Conservation (phyloP, 2,329 filamentous ascomycete genomes). For the Emergomyces pasteurianus region DNA sequence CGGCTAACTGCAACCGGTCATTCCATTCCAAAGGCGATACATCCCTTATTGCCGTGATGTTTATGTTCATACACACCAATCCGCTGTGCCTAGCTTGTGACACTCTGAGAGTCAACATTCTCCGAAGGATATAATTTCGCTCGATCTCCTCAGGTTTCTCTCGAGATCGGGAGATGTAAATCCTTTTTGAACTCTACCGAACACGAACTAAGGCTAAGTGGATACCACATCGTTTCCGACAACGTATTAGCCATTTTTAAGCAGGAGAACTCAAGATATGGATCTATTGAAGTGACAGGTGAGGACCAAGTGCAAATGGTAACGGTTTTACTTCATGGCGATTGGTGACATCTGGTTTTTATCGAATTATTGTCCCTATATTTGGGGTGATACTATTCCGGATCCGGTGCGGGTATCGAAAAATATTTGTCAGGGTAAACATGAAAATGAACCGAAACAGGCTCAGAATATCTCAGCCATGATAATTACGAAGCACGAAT, state of each 20-base stretch:
- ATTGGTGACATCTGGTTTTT: slow-evolving; percentile 54
- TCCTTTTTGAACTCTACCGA: slow-evolving; percentile 42
- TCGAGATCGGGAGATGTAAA: slow-evolving; percentile 48
- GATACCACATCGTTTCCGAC: slow-evolving; percentile 56
- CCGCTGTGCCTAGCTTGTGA: background rate
- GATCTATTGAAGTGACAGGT: slow-evolving; percentile 56
- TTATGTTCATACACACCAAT: background rate
- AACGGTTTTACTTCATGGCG: slow-evolving; percentile 45
- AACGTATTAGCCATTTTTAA: slow-evolving; percentile 51
- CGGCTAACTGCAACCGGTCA: background rate
- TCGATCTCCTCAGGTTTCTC: slow-evolving; percentile 45
- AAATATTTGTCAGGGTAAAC: background rate
- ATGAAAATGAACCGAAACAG: background rate
- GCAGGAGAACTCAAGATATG: slow-evolving; percentile 56
- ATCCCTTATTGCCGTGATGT: background rate
- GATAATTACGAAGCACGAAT: slow-evolving; percentile 62
- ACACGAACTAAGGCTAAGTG: slow-evolving; percentile 54
- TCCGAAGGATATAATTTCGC: slow-evolving; percentile 30
- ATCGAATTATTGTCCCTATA: slow-evolving; percentile 74
- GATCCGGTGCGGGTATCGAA: slow-evolving; percentile 58
- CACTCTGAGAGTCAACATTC: background rate
- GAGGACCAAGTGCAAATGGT: slow-evolving; percentile 27
- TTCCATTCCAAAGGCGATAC: background rate
- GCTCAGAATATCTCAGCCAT: slow-evolving; percentile 52
- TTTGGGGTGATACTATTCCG: slow-evolving; percentile 63